Percentiles rank a stretch among this genome's conserved stretches.
Evolutionary conservation across 306 rosid genomes (phyloP).

Genomic region (Hylodesmum podocarpum): DNA sequence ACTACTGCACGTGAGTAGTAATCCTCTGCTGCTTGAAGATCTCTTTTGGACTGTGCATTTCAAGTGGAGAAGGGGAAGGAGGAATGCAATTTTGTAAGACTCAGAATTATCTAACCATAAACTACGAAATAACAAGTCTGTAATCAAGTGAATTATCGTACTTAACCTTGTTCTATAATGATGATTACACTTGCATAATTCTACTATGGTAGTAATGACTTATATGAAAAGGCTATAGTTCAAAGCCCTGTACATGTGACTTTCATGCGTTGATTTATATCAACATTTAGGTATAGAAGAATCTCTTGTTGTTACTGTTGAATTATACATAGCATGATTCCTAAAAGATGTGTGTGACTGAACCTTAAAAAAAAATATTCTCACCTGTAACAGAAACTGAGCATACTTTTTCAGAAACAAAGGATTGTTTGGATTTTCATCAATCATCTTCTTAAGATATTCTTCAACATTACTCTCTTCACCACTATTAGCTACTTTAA

Average conservation of each 20-base stretch:
- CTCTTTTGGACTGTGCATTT: constrained; percentile 58
- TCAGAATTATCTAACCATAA: not conserved
- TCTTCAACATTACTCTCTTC: constrained; percentile 37
- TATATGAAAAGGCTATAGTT: not conserved
- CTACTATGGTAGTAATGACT: not conserved
- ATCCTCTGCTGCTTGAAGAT: constrained; percentile 68
- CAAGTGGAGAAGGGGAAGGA: not conserved
- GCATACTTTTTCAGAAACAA: constrained; percentile 71
- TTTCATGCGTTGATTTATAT: not conserved
- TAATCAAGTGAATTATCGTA: not conserved
- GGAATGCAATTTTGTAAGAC: not conserved
- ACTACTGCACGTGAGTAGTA: constrained; percentile 53
- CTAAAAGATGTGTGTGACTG: not conserved
- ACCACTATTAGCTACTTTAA: constrained; percentile 19
- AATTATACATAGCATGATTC: constrained; percentile 3
- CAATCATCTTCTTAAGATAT: constrained; percentile 55
- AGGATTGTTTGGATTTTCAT: constrained; percentile 57
- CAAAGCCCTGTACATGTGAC: not conserved
- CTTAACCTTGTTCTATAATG: not conserved
- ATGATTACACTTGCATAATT: not conserved
- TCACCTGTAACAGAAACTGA: constrained; percentile 71
- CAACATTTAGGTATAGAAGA: constrained; percentile 16
- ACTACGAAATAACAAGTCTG: not conserved
- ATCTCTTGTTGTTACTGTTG: constrained; percentile 14
- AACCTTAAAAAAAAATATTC: not conserved